Base-by-base conservation (phyloP, 257 asterid genomes). In the Knoxia roxburghii region DNA sequence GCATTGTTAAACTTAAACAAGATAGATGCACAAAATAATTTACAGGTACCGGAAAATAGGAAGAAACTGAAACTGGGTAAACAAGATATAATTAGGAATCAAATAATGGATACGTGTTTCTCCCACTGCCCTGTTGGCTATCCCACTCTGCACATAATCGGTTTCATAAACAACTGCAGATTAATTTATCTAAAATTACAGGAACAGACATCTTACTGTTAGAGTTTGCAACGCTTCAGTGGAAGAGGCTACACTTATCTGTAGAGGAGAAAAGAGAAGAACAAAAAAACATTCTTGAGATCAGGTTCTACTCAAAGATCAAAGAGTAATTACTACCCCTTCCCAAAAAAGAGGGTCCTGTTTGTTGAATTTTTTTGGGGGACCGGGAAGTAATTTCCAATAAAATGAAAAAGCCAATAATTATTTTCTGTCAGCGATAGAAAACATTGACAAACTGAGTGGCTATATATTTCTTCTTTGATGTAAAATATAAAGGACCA, bases 71-170 rank as follows among this genome's bases (percentile, higher is more conserved):
- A 49, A 57, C 10, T 40, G 55, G 43, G 50, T 41, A 68, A n/a
- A 56, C 9, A 61, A 50, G 56, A 43, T 26, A 24, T 29, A 64
- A 65, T 39, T 43, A 77, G 51, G 30, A 35, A 51, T 33, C 55
- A 45, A 69, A 29, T 33, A 14, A 72, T 70, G 88, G 89, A 82
- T 87, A 90, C 95, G 91, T 77, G 97, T 90, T 76, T 90, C 94
- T 77, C 95, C 95, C 67, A 87, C 91, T 56, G 97, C 89, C 75
- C 90, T 90, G 85, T 85, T 90, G 61, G 95, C 85, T 78, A 90
- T 82, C 64, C 95, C 97, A 29, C 78, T 78, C 97, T 90, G 84
- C 80, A 70, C 48, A 71, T 40, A 46, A 73, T 63, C 29, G 55
- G 58, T 55, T 43, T 32, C 45, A 60, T 80, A 27, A 48, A 78